Percentiles rank a stretch among this genome's conserved stretches.
phyloP scores from a whole-genome alignment of 805 yeast genomes.

The Yarrowia osloensis region DNA sequence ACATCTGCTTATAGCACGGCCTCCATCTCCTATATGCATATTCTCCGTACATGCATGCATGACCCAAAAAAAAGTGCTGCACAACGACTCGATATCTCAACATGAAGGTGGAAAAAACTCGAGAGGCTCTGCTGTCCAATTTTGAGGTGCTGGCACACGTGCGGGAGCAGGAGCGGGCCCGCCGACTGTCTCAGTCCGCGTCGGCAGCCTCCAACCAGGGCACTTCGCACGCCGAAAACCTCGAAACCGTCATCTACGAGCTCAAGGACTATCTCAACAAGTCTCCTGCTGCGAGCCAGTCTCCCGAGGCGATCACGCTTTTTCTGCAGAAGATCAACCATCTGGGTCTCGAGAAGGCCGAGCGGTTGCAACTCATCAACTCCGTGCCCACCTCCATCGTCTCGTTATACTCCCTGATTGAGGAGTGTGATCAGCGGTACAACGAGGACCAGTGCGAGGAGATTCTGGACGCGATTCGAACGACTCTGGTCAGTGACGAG shows the following conservation, averaged over 20 bases:
- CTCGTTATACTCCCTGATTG: conserved; percentile 74
- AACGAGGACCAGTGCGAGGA: conserved; percentile 63
- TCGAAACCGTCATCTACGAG: conserved; percentile 43
- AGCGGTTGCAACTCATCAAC: conserved; percentile 80
- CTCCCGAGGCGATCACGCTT: conserved; percentile 40
- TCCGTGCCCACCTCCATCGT: conserved; percentile 79
- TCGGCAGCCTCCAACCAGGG: conserved; percentile 15
- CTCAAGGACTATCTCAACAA: conserved; percentile 46
- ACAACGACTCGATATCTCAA: too few relatives aligned
- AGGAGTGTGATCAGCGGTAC: conserved; percentile 89
- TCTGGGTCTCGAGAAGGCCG: conserved; percentile 73
- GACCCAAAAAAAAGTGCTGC: not conserved
- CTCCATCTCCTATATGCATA: too few relatives aligned
- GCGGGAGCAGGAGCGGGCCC: conserved; percentile 44
- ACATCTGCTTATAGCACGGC: too few relatives aligned
- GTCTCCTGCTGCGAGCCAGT: conserved; percentile 46
- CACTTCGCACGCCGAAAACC: conserved; percentile 35
- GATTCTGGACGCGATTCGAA: conserved; percentile 51
- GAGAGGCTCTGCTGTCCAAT: conserved; percentile 63
- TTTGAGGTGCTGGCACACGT: conserved; percentile 63
- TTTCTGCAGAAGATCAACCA: conserved; percentile 48
- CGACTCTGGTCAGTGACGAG: conserved; percentile 5
- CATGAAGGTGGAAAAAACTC: conserved; percentile 50
- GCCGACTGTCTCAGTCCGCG: conserved; percentile 19
- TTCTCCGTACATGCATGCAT: too few relatives aligned